A percentile compares a stretch with the other conserved stretches of the same genome.
Conservation (phyloP, 306 rosid genomes). For the Ammopiptanthus mongolicus region DNA sequence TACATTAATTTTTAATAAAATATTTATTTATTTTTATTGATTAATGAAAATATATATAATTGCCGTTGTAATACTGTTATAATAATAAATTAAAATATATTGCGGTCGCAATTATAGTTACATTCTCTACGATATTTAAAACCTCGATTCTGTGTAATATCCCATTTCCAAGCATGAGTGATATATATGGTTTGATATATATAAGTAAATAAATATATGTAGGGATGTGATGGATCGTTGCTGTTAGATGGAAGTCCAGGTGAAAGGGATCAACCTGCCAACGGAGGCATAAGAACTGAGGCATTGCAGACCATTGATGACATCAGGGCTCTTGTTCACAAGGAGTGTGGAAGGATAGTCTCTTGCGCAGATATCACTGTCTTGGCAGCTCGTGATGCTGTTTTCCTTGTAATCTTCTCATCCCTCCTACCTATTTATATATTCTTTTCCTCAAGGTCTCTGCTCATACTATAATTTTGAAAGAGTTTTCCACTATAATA, state of each 20-base stretch:
- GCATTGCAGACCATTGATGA: slow-evolving; percentile 43
- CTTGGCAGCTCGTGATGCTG: slow-evolving; percentile 56
- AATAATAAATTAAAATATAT: no score
- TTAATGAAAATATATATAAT: no score
- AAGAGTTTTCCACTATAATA: neutral
- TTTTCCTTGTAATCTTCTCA: slow-evolving; percentile 25
- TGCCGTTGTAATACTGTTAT: no score
- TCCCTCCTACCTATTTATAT: neutral
- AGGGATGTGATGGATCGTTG: slow-evolving; percentile 66
- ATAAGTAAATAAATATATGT: neutral
- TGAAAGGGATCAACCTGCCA: slow-evolving; percentile 37
- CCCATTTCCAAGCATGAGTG: no score
- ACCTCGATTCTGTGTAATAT: no score
- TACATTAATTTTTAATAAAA: no score
- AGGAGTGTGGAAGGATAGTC: slow-evolving; percentile 42
- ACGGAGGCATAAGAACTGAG: slow-evolving; percentile 21
- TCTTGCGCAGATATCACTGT: slow-evolving; percentile 54
- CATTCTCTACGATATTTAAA: no score
- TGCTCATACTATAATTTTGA: neutral
- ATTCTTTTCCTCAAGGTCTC: neutral
- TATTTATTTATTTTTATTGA: no score
- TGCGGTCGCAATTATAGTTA: no score
- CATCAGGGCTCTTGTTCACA: slow-evolving; percentile 26
- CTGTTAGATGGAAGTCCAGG: slow-evolving; percentile 46
- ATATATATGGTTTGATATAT: no score